Evolutionary conservation across 1,284 basidiomycete genomes (phyloP).

Genomic region (Cryptococcus neoformans): DNA sequence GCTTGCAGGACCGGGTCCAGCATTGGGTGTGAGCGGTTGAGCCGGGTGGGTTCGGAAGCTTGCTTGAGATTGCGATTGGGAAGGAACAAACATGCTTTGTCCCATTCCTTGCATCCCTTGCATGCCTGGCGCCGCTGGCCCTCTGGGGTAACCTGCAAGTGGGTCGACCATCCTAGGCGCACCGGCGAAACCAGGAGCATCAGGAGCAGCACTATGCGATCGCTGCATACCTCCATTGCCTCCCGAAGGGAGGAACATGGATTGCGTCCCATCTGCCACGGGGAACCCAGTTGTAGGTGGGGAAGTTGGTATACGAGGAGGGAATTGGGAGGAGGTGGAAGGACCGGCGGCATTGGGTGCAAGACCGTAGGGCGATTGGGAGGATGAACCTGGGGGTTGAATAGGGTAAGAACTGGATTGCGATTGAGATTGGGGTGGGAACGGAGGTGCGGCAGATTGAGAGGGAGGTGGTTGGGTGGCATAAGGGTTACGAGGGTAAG

Average conservation of each 20-base stretch:
- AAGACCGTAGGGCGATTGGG: background rate
- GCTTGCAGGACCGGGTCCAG: conserved; percentile 6
- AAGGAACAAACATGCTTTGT: background rate
- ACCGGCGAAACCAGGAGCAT: background rate
- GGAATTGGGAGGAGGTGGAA: background rate
- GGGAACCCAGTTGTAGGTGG: background rate
- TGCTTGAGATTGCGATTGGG: too few species aligned
- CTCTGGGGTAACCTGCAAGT: too few species aligned
- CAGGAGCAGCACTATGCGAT: background rate
- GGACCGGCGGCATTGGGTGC: background rate
- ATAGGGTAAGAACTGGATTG: background rate
- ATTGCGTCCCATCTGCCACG: conserved; percentile 18
- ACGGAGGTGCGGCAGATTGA: background rate
- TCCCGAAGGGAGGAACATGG: conserved; percentile 38
- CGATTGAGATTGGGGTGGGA: background rate
- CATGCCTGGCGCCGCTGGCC: background rate
- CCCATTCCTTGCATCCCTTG: conserved; percentile 11
- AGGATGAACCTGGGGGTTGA: background rate
- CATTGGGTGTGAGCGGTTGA: background rate
- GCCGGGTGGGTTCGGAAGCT: too few species aligned
- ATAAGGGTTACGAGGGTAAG: background rate
- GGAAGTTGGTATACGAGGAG: conserved; percentile 3
- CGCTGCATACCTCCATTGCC: background rate
- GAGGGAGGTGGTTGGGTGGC: background rate
- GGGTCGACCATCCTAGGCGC: background rate